A percentile compares a stretch with the other conserved stretches of the same genome.
phyloP scores from a whole-genome alignment of 371 early-diverging fungal genomes.

The Rhizopus arrhizus region DNA sequence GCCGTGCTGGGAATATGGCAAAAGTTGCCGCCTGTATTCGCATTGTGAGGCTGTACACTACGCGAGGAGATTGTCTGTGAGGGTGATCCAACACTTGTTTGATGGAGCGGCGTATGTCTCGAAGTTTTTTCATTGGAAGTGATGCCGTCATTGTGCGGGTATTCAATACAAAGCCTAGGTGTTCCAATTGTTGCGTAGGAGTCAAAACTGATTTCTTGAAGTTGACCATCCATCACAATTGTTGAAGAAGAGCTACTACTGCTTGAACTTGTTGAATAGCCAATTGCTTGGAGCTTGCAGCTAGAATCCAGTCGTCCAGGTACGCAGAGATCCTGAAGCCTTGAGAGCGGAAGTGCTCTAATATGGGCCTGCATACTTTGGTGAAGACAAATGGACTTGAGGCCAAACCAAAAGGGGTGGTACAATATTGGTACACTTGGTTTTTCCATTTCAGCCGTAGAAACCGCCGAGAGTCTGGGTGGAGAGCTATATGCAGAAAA shows the following conservation, averaged over 20 bases:
- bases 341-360: slow-evolving; percentile 30
- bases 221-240: slow-evolving; percentile 12
- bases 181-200: slow-evolving; percentile 20
- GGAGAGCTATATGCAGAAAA: slow-evolving; percentile 29
- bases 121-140: slow-evolving; percentile 9
- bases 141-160: slow-evolving; percentile 1
- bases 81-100: not conserved
- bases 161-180: slow-evolving; percentile 19
- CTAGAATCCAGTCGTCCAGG: slow-evolving; percentile 17
- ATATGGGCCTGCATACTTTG: slow-evolving; percentile 30
- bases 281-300: slow-evolving; percentile 7
- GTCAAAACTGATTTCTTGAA: slow-evolving; percentile 13
- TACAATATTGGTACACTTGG: slow-evolving; percentile 47
- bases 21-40: slow-evolving; percentile 18
- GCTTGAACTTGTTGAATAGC: not conserved
- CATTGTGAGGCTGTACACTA: slow-evolving; percentile 29
- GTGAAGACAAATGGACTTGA: slow-evolving; percentile 51
- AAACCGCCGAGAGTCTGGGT: slow-evolving; percentile 22
- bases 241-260: not conserved
- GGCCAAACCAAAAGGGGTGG: slow-evolving; percentile 51
- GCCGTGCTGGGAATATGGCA: slow-evolving; percentile 18
- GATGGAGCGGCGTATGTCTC: slow-evolving; percentile 30
- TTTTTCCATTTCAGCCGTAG: slow-evolving; percentile 49
- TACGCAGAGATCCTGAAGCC: slow-evolving; percentile 17
- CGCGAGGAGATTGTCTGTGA: slow-evolving; percentile 10